These are phyloP conservation scores for Hylodesmum podocarpum DNA, from an alignment of 306 rosid genomes.

Conservation along the genomic window DNA sequence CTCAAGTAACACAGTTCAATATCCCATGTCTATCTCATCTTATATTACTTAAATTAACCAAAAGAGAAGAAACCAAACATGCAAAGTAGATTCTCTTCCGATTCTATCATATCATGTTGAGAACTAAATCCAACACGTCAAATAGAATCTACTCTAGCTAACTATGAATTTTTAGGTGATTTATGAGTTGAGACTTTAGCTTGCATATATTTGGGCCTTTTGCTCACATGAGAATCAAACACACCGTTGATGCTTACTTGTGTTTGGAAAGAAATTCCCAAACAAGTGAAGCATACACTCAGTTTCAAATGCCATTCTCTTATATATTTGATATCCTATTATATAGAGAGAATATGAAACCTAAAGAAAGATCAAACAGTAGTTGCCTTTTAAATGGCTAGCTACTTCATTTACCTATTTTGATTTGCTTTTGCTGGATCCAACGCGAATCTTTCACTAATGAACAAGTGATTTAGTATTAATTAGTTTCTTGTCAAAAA, in stretches of 20 bases:
- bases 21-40: background rate
- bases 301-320: background rate
- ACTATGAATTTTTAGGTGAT: background rate
- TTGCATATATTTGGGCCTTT: background rate
- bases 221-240: background rate
- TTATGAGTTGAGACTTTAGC: background rate
- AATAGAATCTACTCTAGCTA: background rate
- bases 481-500: too few species aligned
- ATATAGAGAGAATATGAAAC: background rate
- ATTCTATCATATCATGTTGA: background rate
- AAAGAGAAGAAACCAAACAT: background rate
- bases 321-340: background rate
- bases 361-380: background rate
- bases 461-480: too few species aligned
- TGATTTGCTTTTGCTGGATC: slow-evolving; percentile 19
- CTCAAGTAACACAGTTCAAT: too few species aligned
- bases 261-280: background rate
- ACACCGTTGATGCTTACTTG: background rate
- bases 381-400: background rate
- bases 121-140: background rate
- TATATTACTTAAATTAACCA: background rate
- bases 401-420: background rate
- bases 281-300: background rate
- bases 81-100: background rate
- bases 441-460: background rate